phyloP scores from a whole-genome alignment of 768 basidiomycete genomes.

The Russula brevipes region DNA sequence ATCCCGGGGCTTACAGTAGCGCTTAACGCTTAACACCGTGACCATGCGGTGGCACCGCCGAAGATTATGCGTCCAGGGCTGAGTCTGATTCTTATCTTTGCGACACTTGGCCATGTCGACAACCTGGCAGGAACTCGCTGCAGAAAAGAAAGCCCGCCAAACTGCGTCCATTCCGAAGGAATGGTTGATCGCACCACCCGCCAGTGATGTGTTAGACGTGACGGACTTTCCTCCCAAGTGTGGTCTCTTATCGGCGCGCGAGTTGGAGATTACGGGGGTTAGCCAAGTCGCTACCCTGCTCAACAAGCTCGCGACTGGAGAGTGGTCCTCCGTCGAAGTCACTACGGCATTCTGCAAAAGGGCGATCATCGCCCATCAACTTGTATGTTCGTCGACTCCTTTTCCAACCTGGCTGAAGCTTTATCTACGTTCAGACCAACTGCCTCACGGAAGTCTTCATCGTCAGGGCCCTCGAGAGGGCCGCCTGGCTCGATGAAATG shows the following conservation, averaged over 20 bases:
- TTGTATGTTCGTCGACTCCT: slow-evolving; percentile 31
- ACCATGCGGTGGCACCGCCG: too few relatives aligned
- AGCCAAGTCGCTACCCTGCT: slow-evolving; percentile 45
- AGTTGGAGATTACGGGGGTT: slow-evolving; percentile 58
- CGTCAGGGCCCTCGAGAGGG: slow-evolving; percentile 40
- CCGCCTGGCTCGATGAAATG: slow-evolving; percentile 40
- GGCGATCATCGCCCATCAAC: slow-evolving; percentile 46
- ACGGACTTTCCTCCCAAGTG: slow-evolving; percentile 48
- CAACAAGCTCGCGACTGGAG: slow-evolving; percentile 44
- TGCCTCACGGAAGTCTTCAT: slow-evolving; percentile 49
- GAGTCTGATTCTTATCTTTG: too few relatives aligned
- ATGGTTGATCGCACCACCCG: slow-evolving; percentile 53
- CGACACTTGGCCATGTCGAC: slow-evolving; percentile 7
- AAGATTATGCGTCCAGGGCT: too few relatives aligned
- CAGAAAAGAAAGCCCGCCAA: slow-evolving; percentile 36
- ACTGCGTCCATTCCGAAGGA: slow-evolving; percentile 53
- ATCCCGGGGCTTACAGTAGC: too few relatives aligned
- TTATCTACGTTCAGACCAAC: slow-evolving; percentile 36
- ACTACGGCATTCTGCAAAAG: slow-evolving; percentile 45
- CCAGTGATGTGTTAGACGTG: slow-evolving; percentile 48
- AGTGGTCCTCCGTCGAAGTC: slow-evolving; percentile 56
- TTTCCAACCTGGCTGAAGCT: neutral
- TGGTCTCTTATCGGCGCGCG: slow-evolving; percentile 51
- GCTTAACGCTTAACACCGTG: too few relatives aligned
- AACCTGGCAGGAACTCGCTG: slow-evolving; percentile 18